Percentiles rank a stretch among this genome's conserved stretches.
These are phyloP conservation scores for Trichoderma reesei DNA, from an alignment of 495 filamentous ascomycete species.

Conservation along the genomic window DNA sequence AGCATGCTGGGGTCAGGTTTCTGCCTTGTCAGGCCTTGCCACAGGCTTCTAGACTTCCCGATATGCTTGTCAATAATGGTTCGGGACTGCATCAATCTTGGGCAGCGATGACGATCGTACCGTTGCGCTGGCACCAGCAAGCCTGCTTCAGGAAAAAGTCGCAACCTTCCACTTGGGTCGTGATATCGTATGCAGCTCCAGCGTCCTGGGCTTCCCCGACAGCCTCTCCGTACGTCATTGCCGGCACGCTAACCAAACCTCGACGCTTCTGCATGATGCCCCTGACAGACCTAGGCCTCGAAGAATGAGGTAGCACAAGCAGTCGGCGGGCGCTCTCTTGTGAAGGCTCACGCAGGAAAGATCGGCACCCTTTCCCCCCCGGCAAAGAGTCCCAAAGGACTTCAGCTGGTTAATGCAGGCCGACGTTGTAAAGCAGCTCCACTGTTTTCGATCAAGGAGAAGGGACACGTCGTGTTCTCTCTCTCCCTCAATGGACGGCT, in stretches of 20 bases:
- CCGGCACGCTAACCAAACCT: background rate
- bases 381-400: background rate
- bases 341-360: background rate
- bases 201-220: background rate
- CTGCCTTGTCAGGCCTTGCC: background rate
- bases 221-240: background rate
- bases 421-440: background rate
- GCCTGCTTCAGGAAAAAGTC: background rate
- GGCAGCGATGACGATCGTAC: background rate
- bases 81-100: background rate
- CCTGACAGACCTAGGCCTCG: background rate
- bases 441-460: background rate
- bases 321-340: background rate
- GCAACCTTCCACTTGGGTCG: background rate
- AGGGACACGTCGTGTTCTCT: background rate
- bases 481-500: background rate
- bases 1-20: background rate
- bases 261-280: background rate
- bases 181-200: background rate
- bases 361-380: background rate
- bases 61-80: background rate
- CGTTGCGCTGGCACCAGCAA: constrained; percentile 3
- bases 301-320: background rate
- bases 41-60: background rate
- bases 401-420: background rate